These are phyloP conservation scores for Microbotryum silenes-acaulis DNA, from an alignment of 1,284 basidiomycete species.

Conservation along the genomic window DNA sequence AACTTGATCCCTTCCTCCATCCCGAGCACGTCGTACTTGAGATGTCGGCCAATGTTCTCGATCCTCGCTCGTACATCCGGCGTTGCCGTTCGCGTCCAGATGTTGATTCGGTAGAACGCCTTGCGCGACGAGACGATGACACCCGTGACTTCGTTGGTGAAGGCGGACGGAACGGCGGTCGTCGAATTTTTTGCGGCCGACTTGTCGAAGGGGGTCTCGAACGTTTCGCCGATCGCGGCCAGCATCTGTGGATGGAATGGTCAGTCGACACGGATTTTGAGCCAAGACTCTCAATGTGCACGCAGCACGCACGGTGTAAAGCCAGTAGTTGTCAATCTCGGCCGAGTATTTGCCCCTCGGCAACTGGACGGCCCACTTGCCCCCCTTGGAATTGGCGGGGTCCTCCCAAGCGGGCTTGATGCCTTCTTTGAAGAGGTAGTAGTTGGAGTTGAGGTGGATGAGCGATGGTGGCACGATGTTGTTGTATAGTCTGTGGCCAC, in stretches of 20 bases:
- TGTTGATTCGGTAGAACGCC: constrained; percentile 90
- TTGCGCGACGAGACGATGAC: constrained; percentile 91
- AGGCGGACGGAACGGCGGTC: constrained; percentile 48
- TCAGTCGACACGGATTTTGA: background rate
- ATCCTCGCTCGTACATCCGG: constrained; percentile 57
- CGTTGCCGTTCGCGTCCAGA: constrained; percentile 70
- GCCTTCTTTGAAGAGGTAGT: constrained; percentile 97
- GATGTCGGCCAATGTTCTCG: constrained; percentile 67
- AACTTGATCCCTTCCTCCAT: constrained; percentile 36
- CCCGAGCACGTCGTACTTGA: constrained; percentile 84
- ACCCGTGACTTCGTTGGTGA: constrained; percentile 63
- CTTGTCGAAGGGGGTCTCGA: constrained; percentile 60
- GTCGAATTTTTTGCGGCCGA: constrained; percentile 41
- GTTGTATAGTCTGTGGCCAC: constrained; percentile 68
- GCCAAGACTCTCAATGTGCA: constrained; percentile 2
- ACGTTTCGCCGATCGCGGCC: constrained; percentile 92
- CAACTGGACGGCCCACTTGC: constrained; percentile 97
- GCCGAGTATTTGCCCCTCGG: constrained; percentile 85
- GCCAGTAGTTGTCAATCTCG: constrained; percentile 89
- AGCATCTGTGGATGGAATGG: constrained; percentile 60
- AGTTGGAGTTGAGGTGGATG: constrained; percentile 91
- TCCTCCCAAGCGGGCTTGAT: constrained; percentile 98
- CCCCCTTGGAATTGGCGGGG: constrained; percentile 87
- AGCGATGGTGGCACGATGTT: constrained; percentile 95
- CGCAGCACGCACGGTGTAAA: constrained; percentile 68